Base-by-base conservation (phyloP, 805 yeast species). In the Hanseniaspora lachancei region DNA sequence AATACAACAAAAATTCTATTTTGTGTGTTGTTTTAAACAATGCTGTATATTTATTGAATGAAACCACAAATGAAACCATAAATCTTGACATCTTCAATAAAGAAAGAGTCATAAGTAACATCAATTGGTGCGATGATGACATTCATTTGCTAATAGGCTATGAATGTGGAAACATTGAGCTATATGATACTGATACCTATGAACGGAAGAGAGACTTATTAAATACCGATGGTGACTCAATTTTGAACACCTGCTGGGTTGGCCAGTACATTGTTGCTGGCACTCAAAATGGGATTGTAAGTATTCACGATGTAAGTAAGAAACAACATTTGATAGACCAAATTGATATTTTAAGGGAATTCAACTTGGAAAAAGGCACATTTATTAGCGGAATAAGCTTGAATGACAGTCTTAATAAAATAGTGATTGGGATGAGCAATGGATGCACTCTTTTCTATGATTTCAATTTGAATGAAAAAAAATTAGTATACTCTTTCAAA, bases 101-200 rank as follows among this genome's bases (percentile, higher is more conserved):
- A 9, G 54, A 62, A 7, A 58, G 55, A 24, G 59, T 65, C 9
- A 82, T 86, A 6, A 74, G 89, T 1, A 83, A 95, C 18, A 75
- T 93, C 5, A 77, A 81, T 60, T 93, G 97, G 97, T 84, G 96
- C 5, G 85, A 84, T 38, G 97, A 89, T 67, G 93, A 95, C 2
- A 79, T 83, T 18, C 88, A 88, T 64, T 72, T 93, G 20, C 82
- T 95, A 0, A 78, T 93, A 18, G 97, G 96, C 9, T 77, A 79
- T 60, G 84, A 81, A 49, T 86, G 86, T 62, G 97, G 98, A 0
- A 72, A 79, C 15, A 74, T 89, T 21, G 96, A 91, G 69, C 84
- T 93, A 57, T 93, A 97, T 96, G 97, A 93, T 68, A 82, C 86
- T 29, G 95, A 85, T 62, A 77, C 84, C 7, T 77, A 75, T 61